Evolutionary conservation across 2,329 filamentous ascomycete species (phyloP), one percentile per base, ranked within the genome.

Genomic region (Neophaeococcomyces mojaviensis): DNA sequence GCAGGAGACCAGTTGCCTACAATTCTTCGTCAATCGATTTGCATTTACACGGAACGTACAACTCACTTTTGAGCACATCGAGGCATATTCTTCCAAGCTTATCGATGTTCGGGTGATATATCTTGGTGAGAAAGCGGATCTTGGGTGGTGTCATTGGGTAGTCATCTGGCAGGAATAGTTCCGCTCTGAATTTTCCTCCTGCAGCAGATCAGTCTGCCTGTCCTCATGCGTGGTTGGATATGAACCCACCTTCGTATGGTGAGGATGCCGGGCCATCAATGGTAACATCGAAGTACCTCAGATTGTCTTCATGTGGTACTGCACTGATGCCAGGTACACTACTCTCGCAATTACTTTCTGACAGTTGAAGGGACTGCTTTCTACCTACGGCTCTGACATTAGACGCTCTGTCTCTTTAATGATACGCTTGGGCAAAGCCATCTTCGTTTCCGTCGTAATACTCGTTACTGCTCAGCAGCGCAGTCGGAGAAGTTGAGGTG

Each of bases 81-180:
- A 98, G 72, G 64, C 94, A 98, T 68, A 98, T 98, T 50, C 92
- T 85, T 50, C 92, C 92, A 2, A 98, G 80, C 69, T 94, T 94
- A 66, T 98, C 92, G 58, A 98, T 96, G 66, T 98, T 98, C 43
- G 92, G 92, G 66, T 98, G 94, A 69, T 97, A 98, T 67, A 98
- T 97, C 71, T 95, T 96, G 59, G 94, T 98, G 42, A 98, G 76
- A 69, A 98, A 98, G 46, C 92, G 86, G 62, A 98, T 96, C 75
- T 96, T 96, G 37, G 92, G 92, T 44, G 92, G 90, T 28, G 88
- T 95, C 92, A 98, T 98, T 34, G 92, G 92, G 66, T 98, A 98
- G 71, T 98, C 92, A 62, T 98, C 92, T 36, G 94, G 94, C 19
- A 98, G 78, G 67, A 98, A 98, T 16, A 98, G 81, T 68, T 98